A percentile compares a stretch with the other conserved stretches of the same genome.
Evolutionary conservation across 345 rosid species (phyloP).

Genomic region (Arabidopsis thaliana): DNA sequence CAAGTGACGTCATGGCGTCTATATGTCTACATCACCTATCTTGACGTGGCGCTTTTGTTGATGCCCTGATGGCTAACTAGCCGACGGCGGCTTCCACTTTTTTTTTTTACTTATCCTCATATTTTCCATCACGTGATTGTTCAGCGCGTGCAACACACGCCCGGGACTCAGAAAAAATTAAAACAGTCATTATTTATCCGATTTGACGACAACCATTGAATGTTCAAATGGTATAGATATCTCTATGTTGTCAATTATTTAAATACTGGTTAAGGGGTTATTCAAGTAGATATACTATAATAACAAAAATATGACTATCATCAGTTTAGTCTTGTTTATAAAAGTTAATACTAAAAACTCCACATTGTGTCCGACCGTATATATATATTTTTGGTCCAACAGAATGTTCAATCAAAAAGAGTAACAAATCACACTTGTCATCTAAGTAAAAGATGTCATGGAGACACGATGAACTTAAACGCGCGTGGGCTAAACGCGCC

Average conservation of each 20-base stretch:
- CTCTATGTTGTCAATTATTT: too few species aligned
- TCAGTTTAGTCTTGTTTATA: too few species aligned
- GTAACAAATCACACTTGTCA: neutral
- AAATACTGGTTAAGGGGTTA: too few species aligned
- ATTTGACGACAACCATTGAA: too few species aligned
- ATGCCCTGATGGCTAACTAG: slow-evolving; percentile 26
- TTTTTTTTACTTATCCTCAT: neutral
- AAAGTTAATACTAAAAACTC: too few species aligned
- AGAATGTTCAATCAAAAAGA: neutral
- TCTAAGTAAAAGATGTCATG: neutral
- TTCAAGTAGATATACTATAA: too few species aligned
- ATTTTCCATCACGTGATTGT: slow-evolving; percentile 15
- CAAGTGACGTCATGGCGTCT: slow-evolving; percentile 46
- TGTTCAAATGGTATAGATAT: too few species aligned
- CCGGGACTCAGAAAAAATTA: too few species aligned
- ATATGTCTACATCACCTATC: slow-evolving; percentile 30
- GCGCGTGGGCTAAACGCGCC: slow-evolving; percentile 32
- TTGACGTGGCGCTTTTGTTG: slow-evolving; percentile 32
- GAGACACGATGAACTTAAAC: neutral
- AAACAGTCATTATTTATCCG: too few species aligned
- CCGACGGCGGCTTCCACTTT: slow-evolving; percentile 42
- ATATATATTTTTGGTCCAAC: neutral
- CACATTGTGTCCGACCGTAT: too few species aligned
- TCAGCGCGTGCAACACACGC: slow-evolving; percentile 18
- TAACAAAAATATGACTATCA: too few species aligned